A percentile compares a stretch with the other conserved stretches of the same genome.
These are phyloP conservation scores for Naganishia sp. DNA, from an alignment of 1,284 basidiomycete genomes.

Conservation along the genomic window DNA sequence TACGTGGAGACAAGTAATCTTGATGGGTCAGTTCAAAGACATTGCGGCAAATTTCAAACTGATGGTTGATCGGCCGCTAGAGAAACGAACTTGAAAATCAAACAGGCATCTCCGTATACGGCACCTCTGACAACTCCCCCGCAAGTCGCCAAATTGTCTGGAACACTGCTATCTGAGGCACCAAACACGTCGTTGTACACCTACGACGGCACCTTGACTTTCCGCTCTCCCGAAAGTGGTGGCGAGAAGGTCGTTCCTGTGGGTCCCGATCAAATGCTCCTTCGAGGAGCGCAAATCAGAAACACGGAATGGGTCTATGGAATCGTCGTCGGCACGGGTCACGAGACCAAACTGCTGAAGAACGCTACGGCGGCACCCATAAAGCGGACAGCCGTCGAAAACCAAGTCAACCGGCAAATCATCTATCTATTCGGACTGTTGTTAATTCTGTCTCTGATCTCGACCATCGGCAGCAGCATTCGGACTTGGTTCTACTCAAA, in stretches of 20 bases:
- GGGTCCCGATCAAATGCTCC: conserved; percentile 89
- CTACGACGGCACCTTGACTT: conserved; percentile 77
- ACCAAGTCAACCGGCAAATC: conserved; percentile 95
- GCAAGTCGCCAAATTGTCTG: conserved; percentile 71
- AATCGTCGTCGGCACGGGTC: conserved; percentile 90
- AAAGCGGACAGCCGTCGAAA: conserved; percentile 93
- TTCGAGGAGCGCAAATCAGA: conserved; percentile 91
- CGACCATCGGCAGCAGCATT: conserved; percentile 88
- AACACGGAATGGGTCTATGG: conserved; percentile 98
- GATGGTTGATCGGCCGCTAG: conserved; percentile 52
- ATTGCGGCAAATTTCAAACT: neutral
- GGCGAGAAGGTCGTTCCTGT: conserved; percentile 74
- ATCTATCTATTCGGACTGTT: conserved; percentile 92
- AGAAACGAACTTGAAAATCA: conserved; percentile 99
- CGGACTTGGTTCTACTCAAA: conserved; percentile 81
- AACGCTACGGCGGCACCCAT: conserved; percentile 93
- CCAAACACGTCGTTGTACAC: conserved; percentile 98
- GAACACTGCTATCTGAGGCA: conserved; percentile 86
- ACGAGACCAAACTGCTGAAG: conserved; percentile 97
- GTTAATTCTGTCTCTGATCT: conserved; percentile 82
- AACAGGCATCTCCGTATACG: conserved; percentile 87
- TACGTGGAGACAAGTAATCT: conserved; percentile 98
- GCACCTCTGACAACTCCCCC: conserved; percentile 74
- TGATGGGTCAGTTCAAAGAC: conserved; percentile 72
- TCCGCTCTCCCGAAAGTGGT: conserved; percentile 53